These are phyloP conservation scores for Wickerhamomyces sydowiorum DNA, from an alignment of 805 yeast species.

Conservation along the genomic window DNA sequence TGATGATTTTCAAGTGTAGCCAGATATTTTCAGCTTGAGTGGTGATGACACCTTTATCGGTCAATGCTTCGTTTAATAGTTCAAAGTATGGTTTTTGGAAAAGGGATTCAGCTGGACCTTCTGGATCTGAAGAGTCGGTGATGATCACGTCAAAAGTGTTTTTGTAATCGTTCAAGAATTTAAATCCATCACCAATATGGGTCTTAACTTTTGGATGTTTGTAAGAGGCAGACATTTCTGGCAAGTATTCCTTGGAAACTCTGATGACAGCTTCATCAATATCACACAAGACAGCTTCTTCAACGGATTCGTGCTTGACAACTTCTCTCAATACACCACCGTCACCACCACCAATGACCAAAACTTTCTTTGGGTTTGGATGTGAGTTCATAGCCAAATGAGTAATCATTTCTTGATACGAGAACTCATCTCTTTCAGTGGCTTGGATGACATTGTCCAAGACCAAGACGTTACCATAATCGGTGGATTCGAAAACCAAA, in stretches of 20 bases:
- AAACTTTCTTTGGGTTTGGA: constrained; percentile 88
- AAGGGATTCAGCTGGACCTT: constrained; percentile 93
- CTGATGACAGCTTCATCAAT: constrained; percentile 91
- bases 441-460: constrained; percentile 94
- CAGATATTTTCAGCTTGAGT: constrained; percentile 96
- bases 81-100: constrained; percentile 92
- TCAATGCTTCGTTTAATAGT: constrained; percentile 79
- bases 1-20: constrained; percentile 82
- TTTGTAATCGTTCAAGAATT: constrained; percentile 78
- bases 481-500: constrained; percentile 84
- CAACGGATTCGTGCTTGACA: constrained; percentile 82
- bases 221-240: constrained; percentile 81
- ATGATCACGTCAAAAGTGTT: constrained; percentile 91
- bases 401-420: constrained; percentile 97
- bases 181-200: constrained; percentile 96
- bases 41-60: constrained; percentile 84
- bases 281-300: constrained; percentile 88
- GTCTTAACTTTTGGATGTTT: constrained; percentile 85
- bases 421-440: constrained; percentile 94
- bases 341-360: constrained; percentile 98
- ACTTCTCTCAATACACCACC: constrained; percentile 97
- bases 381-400: constrained; percentile 91
- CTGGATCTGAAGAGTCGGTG: constrained; percentile 97
- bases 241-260: constrained; percentile 81
- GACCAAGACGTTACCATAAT: constrained; percentile 93